phyloP scores from a whole-genome alignment of 1,284 basidiomycete genomes.

The Neolentinus lepideus region DNA sequence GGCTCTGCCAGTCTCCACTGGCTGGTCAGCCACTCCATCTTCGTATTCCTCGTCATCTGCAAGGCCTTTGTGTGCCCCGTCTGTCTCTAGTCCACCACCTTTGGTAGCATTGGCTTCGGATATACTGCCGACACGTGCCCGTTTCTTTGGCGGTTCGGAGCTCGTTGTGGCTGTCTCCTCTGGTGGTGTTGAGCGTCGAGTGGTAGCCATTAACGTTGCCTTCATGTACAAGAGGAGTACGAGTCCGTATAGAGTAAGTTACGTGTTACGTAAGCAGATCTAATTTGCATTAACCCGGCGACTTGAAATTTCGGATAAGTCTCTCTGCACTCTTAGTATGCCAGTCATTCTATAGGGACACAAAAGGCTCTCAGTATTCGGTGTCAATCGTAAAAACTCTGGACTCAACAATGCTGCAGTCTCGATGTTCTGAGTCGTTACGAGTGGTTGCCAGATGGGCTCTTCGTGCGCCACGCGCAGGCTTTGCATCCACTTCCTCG shows the following conservation, averaged over 20 bases:
- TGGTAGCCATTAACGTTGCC: background rate
- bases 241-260: too few species aligned
- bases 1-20: slow-evolving; percentile 40
- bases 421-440: background rate
- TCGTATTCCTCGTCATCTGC: slow-evolving; percentile 39
- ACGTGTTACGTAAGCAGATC: background rate
- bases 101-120: slow-evolving; percentile 11
- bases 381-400: too few species aligned
- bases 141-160: slow-evolving; percentile 17
- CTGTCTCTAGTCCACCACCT: background rate
- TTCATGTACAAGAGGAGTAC: too few species aligned
- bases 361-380: background rate
- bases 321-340: background rate
- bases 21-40: slow-evolving; percentile 35
- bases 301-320: background rate
- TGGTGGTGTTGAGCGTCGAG: background rate
- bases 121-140: slow-evolving; percentile 13
- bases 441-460: background rate
- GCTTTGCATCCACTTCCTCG: slow-evolving; percentile 7
- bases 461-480: background rate
- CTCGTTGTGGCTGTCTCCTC: background rate
- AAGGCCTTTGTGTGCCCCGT: slow-evolving; percentile 2
- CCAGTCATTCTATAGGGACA: background rate
- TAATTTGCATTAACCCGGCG: background rate
- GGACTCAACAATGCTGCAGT: background rate